Evolutionary conservation across 345 rosid genomes (phyloP), one percentile per base, ranked within the genome.

Genomic region (Bruguiera parviflora): DNA sequence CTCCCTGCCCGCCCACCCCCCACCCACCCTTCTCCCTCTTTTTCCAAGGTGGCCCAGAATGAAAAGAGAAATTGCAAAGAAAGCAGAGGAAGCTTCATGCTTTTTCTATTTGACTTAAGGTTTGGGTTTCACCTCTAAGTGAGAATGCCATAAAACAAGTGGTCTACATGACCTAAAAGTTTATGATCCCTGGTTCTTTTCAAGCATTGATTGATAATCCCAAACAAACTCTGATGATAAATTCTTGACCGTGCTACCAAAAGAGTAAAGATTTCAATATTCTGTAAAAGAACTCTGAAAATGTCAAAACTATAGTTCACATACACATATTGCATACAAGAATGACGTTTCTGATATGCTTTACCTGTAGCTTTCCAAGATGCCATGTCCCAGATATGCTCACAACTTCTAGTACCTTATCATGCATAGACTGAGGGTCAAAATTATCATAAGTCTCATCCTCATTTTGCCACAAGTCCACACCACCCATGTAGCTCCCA

Each of bases 401-500:
- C 37, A 90, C 96, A 65, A 90, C 91, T 81, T 90, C 96, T 16
- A 90, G 87, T 46, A 78, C 71, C 73, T 86, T 85, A 81, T 90
- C 96, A 66, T 90, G 92, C 90, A 86, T 88, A 31, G 76, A 83
- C 78, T 90, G 96, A 66, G 77, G 76, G 58, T 80, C 83, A 74
- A 90, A 88, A 68, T 81, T 84, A 68, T 90, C 96, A 49, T 86
- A 86, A 62, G 80, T 85, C 64, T 90, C 92, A 65, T 79, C 85
- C 58, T 88, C 96, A 63, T 90, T 88, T 76, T 88, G 91, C 96
- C 96, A 90, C 37, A 90, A 91, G 82, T 90, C 89, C 67, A 90
- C 93, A 74, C 96, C 96, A 22, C 96, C 96, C 96, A 90, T 90
- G 76, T 90, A 90, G 82, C 96, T 90, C 67, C 93, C 83, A 73